phyloP scores from a whole-genome alignment of 106 monocot species.

The Xerophyta viscosa region DNA sequence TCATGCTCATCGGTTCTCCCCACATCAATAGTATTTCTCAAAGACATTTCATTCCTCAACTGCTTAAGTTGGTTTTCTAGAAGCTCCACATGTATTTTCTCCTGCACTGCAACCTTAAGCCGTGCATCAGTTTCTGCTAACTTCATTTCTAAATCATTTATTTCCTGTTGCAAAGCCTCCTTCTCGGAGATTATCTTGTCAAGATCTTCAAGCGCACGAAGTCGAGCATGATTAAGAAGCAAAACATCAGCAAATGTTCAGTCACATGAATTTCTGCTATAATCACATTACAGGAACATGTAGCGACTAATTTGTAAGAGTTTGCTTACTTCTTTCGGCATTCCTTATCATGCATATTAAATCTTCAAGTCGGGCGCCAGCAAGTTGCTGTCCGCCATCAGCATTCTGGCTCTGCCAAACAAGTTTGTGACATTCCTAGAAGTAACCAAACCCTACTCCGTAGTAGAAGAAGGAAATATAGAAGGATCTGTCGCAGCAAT shows the following conservation, averaged over 20 bases:
- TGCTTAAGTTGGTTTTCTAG: constrained; percentile 38
- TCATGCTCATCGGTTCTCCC: constrained; percentile 3
- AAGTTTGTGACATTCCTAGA: neutral
- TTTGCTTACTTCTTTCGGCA: constrained; percentile 63
- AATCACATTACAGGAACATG: no score
- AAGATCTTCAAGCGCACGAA: constrained; percentile 53
- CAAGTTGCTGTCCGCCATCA: constrained; percentile 18
- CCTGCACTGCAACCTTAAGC: constrained; percentile 39
- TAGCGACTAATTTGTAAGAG: no score
- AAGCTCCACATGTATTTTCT: constrained; percentile 36
- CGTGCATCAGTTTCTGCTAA: constrained; percentile 45
- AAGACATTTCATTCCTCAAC: constrained; percentile 28
- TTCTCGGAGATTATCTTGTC: constrained; percentile 70
- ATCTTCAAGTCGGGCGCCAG: constrained; percentile 37
- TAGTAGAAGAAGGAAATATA: no score
- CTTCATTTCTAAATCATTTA: constrained; percentile 54
- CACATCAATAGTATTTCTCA: constrained; percentile 18
- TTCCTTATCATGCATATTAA: constrained; percentile 62
- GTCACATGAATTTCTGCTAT: no score
- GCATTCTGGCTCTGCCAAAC: constrained; percentile 25
- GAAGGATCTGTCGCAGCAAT: no score
- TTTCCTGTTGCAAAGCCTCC: constrained; percentile 55
- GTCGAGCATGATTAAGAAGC: constrained; percentile 83
- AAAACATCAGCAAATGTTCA: constrained; percentile 46
- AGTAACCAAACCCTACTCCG: no score